phyloP scores from a whole-genome alignment of 177 flowering plant genomes.

The Vitis hybrid region DNA sequence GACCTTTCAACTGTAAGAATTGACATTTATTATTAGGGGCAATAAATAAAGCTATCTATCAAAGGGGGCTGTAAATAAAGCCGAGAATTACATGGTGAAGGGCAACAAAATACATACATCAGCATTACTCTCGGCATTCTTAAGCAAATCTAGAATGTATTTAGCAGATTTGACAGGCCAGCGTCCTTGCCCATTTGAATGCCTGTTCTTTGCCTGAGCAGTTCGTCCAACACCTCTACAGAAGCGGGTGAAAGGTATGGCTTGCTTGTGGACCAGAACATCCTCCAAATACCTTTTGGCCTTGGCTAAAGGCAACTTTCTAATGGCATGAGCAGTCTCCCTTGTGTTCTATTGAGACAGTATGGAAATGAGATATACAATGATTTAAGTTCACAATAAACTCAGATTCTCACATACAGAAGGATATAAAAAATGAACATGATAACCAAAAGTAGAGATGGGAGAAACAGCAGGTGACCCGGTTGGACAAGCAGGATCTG shows the following conservation, averaged over 20 bases:
- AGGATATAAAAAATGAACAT: no score
- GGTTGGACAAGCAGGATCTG: no score
- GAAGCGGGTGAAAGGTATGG: constrained; percentile 85
- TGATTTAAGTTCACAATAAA: no score
- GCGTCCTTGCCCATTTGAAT: constrained; percentile 92
- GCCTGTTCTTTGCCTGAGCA: constrained; percentile 90
- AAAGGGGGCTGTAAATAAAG: no score
- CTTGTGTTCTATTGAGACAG: constrained; percentile 62
- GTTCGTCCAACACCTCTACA: constrained; percentile 96
- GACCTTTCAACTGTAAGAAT: constrained; percentile 66
- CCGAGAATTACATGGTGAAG: no score
- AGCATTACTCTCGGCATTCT: constrained; percentile 96
- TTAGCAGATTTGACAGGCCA: constrained; percentile 92
- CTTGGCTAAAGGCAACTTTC: constrained; percentile 75
- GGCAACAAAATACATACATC: constrained; percentile 46
- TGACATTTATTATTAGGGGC: neutral
- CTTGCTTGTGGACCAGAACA: constrained; percentile 86
- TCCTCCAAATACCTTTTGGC: constrained; percentile 90
- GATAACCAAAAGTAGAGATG: no score
- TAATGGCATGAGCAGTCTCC: constrained; percentile 76
- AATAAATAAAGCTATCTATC: no score
- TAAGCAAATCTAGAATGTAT: constrained; percentile 78
- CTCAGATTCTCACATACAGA: no score
- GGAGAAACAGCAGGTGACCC: no score
- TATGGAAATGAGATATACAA: no score